These are phyloP conservation scores for Phyllosticta citrichinensis DNA, from an alignment of 2,329 filamentous ascomycete species.

Conservation along the genomic window DNA sequence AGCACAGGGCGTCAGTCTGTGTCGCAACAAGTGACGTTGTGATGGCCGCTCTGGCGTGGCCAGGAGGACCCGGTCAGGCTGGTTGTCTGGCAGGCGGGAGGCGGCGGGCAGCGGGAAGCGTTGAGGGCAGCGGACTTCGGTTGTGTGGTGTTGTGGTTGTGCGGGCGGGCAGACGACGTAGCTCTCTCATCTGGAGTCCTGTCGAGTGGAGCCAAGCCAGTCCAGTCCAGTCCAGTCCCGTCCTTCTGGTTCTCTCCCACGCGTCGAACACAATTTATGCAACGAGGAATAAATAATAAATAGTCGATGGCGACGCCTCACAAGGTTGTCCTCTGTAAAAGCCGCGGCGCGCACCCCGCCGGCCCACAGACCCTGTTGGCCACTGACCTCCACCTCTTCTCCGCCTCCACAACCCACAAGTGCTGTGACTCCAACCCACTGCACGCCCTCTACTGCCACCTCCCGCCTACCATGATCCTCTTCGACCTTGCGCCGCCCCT, in stretches of 20 bases:
- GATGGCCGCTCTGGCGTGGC: not conserved
- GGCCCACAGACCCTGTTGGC: not conserved
- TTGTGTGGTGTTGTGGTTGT: no score
- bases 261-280: not conserved
- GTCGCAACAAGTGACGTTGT: not conserved
- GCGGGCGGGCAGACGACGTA: not conserved
- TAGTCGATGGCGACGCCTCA: no score
- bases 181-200: not conserved
- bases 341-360: not conserved
- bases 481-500: not conserved
- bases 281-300: not conserved
- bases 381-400: not conserved
- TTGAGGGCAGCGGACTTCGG: not conserved
- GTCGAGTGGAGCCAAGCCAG: no score
- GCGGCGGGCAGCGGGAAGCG: not conserved
- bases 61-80: not conserved
- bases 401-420: not conserved
- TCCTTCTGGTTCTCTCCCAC: not conserved
- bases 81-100: not conserved
- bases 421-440: not conserved
- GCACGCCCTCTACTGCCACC: not conserved
- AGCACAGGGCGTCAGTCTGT: not conserved
- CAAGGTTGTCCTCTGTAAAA: not conserved
- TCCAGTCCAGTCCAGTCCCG: no score
- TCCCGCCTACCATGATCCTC: not conserved